Percentiles rank a stretch among this genome's conserved stretches.
Conservation (phyloP, 2,329 filamentous ascomycete genomes). For the Penicillium expansum region DNA sequence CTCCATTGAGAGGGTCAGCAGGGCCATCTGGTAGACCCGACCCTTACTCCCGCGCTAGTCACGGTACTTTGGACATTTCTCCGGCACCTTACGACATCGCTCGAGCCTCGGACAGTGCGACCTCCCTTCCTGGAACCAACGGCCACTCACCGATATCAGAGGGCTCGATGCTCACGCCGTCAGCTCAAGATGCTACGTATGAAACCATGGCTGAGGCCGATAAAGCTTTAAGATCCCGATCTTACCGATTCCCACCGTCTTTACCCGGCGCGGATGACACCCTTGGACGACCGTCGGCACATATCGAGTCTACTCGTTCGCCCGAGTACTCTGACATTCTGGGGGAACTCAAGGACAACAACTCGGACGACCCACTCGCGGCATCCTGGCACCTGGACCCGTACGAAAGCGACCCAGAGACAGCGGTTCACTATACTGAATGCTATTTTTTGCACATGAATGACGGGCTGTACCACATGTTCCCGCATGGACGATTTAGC, state of each 20-base stretch:
- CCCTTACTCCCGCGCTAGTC: slow-evolving; percentile 13
- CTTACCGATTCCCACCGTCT: slow-evolving; percentile 17
- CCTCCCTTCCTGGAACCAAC: slow-evolving; percentile 31
- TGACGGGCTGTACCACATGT: slow-evolving; percentile 54
- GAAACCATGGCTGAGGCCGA: slow-evolving; percentile 29
- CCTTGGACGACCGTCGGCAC: slow-evolving; percentile 8
- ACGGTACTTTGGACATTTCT: slow-evolving; percentile 22
- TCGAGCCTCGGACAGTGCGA: slow-evolving; percentile 32
- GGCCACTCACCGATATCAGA: slow-evolving; percentile 35
- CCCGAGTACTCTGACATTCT: slow-evolving; percentile 33
- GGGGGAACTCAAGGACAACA: slow-evolving; percentile 30
- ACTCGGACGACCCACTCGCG: slow-evolving; percentile 31
- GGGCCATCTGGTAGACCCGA: slow-evolving; percentile 24
- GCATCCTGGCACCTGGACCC: slow-evolving; percentile 54
- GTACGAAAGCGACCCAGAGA: slow-evolving; percentile 49
- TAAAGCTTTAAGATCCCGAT: slow-evolving; percentile 23
- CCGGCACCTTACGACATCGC: slow-evolving; percentile 29
- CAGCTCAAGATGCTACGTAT: slow-evolving; percentile 25
- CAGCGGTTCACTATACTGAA: slow-evolving; percentile 53
- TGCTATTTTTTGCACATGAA: slow-evolving; percentile 59
- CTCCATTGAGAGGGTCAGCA: slow-evolving; percentile 22
- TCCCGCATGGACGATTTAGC: slow-evolving; percentile 54
- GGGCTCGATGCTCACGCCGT: slow-evolving; percentile 27
- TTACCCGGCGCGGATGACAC: slow-evolving; percentile 18
- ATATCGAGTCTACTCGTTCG: slow-evolving; percentile 13